phyloP scores from a whole-genome alignment of 345 rosid genomes.

The Carallia pectinifolia region DNA sequence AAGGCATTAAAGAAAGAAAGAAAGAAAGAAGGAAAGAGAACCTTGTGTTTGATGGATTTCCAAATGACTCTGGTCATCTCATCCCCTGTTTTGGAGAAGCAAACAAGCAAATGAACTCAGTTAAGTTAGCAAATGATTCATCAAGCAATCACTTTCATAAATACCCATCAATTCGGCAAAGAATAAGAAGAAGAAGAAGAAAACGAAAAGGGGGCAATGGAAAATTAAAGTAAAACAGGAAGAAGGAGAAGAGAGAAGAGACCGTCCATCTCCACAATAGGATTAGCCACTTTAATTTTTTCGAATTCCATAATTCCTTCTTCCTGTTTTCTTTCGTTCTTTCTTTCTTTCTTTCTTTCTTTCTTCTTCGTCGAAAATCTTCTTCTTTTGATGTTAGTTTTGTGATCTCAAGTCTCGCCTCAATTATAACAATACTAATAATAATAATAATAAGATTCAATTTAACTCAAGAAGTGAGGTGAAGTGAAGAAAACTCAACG shows the following conservation, averaged over 20 bases:
- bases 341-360: background rate
- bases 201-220: too few relatives aligned
- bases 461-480: too few relatives aligned
- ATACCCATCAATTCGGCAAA: too few relatives aligned
- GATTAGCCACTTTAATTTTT: conserved; percentile 54
- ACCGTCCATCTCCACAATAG: conserved; percentile 65
- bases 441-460: too few relatives aligned
- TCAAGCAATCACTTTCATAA: too few relatives aligned
- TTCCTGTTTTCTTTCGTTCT: conserved; percentile 10
- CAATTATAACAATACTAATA: too few relatives aligned
- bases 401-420: too few relatives aligned
- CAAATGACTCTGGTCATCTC: conserved; percentile 35
- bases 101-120: background rate
- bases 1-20: too few relatives aligned
- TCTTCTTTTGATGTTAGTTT: too few relatives aligned
- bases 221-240: too few relatives aligned
- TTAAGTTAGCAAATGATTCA: background rate
- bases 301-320: conserved; percentile 36
- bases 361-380: background rate
- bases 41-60: conserved; percentile 35
- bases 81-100: conserved; percentile 20
- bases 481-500: too few relatives aligned
- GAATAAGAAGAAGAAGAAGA: too few relatives aligned
- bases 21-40: background rate
- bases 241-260: background rate